phyloP scores from a whole-genome alignment of 495 filamentous ascomycete species.

The Tuber aestivum region DNA sequence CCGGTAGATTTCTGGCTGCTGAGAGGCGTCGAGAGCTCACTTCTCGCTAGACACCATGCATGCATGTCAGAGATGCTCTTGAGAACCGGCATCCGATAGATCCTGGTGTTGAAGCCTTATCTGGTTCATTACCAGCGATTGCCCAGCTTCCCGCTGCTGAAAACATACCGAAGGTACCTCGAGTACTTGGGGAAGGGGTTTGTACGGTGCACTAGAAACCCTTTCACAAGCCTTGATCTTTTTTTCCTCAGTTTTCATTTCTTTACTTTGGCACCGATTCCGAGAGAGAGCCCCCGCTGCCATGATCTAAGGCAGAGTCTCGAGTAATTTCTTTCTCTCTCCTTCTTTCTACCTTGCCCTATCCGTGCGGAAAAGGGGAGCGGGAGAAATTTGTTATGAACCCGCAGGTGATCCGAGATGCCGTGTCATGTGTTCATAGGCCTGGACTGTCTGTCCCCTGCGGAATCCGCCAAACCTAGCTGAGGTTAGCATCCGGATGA shows the following conservation, averaged over 20 bases:
- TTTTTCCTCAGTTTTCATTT: background rate
- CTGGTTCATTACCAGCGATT: background rate
- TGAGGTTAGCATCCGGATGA: background rate
- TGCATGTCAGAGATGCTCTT: background rate
- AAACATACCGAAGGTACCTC: background rate
- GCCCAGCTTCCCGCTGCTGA: background rate
- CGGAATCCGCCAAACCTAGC: background rate
- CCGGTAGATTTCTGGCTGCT: background rate
- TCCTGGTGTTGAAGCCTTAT: background rate
- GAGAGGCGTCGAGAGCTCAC: background rate
- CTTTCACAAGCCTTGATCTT: background rate
- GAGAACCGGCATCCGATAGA: background rate
- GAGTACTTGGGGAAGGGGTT: background rate
- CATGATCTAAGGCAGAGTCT: background rate
- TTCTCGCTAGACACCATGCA: background rate
- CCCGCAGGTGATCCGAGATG: background rate
- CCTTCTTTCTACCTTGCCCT: background rate
- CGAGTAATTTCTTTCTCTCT: background rate
- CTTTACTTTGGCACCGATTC: background rate
- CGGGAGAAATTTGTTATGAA: background rate
- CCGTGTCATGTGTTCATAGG: background rate
- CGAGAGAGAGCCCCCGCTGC: background rate
- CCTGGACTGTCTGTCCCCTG: background rate
- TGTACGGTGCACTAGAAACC: background rate
- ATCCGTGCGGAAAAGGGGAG: background rate